A percentile compares a stretch with the other conserved stretches of the same genome.
Evolutionary conservation across 2,329 filamentous ascomycete genomes (phyloP).

Genomic region (Arthrobotrys pseudoclavata): DNA sequence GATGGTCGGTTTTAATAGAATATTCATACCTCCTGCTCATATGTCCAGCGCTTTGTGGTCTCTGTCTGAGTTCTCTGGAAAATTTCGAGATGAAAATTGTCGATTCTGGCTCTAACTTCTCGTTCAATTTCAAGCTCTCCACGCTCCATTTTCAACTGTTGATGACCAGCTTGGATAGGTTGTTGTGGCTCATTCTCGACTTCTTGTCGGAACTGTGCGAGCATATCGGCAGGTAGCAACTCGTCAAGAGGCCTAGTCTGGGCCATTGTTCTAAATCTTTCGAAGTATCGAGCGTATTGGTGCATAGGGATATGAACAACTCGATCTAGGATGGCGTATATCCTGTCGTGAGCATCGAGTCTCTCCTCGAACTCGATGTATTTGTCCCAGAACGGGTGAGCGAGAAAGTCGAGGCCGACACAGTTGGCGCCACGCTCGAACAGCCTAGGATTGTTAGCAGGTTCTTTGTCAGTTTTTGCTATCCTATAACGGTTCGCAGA

Average conservation of each 20-base stretch:
- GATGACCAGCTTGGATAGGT: slow-evolving; percentile 65
- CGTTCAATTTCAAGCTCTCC: slow-evolving; percentile 84
- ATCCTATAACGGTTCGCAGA: slow-evolving; percentile 60
- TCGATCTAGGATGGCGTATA: slow-evolving; percentile 85
- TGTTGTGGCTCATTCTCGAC: slow-evolving; percentile 76
- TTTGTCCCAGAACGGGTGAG: slow-evolving; percentile 98
- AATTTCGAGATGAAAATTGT: slow-evolving; percentile 82
- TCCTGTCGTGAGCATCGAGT: slow-evolving; percentile 83
- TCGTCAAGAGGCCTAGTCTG: slow-evolving; percentile 80
- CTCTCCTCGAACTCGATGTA: slow-evolving; percentile 98
- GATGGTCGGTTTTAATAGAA: no score
- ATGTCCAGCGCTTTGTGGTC: slow-evolving; percentile 93
- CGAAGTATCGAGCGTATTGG: slow-evolving; percentile 94
- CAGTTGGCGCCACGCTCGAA: slow-evolving; percentile 89
- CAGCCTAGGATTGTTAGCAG: slow-evolving; percentile 72
- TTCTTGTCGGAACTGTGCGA: slow-evolving; percentile 79
- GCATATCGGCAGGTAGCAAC: slow-evolving; percentile 76
- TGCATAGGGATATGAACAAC: slow-evolving; percentile 93
- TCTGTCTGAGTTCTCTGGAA: slow-evolving; percentile 87
- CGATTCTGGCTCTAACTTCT: slow-evolving; percentile 83
- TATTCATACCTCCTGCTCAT: slow-evolving; percentile 77
- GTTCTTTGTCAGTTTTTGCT: slow-evolving; percentile 66
- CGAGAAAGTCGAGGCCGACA: slow-evolving; percentile 92
- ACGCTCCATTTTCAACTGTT: slow-evolving; percentile 69
- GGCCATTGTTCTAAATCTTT: slow-evolving; percentile 84